phyloP scores from a whole-genome alignment of 768 basidiomycete species.

The Boletus subparvulus region DNA sequence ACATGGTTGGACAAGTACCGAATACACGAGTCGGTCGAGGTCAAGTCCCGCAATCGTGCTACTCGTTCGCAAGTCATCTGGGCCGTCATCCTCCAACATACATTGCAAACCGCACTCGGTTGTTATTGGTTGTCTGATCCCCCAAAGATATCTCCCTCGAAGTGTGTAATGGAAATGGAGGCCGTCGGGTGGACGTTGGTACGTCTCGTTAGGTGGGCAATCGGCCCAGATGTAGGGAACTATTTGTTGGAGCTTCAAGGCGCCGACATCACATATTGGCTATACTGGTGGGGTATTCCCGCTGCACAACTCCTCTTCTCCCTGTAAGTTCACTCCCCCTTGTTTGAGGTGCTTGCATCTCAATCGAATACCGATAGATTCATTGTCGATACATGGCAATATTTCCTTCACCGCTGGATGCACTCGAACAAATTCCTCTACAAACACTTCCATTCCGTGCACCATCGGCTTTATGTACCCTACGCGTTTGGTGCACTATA shows the following conservation, averaged over 20 bases:
- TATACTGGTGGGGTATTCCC: constrained; percentile 96
- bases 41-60: constrained; percentile 70
- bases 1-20: constrained; percentile 79
- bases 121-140: constrained; percentile 58
- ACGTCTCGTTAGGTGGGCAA: constrained; percentile 34
- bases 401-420: constrained; percentile 91
- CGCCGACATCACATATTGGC: constrained; percentile 50
- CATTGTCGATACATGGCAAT: constrained; percentile 97
- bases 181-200: constrained; percentile 41
- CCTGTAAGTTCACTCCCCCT: constrained; percentile 59
- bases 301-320: constrained; percentile 67
- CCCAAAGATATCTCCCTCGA: constrained; percentile 28
- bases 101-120: constrained; percentile 78
- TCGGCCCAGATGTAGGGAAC: constrained; percentile 43
- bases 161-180: constrained; percentile 47
- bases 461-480: constrained; percentile 94
- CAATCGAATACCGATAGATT: constrained; percentile 53
- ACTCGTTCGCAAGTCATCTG: constrained; percentile 68
- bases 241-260: constrained; percentile 39
- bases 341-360: not conserved
- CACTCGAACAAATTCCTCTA: constrained; percentile 91
- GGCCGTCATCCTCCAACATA: constrained; percentile 86
- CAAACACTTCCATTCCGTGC: constrained; percentile 87
- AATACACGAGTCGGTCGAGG: constrained; percentile 85
- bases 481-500: constrained; percentile 97